phyloP scores from a whole-genome alignment of 371 early-diverging fungal genomes.

The Mucor racemosus region DNA sequence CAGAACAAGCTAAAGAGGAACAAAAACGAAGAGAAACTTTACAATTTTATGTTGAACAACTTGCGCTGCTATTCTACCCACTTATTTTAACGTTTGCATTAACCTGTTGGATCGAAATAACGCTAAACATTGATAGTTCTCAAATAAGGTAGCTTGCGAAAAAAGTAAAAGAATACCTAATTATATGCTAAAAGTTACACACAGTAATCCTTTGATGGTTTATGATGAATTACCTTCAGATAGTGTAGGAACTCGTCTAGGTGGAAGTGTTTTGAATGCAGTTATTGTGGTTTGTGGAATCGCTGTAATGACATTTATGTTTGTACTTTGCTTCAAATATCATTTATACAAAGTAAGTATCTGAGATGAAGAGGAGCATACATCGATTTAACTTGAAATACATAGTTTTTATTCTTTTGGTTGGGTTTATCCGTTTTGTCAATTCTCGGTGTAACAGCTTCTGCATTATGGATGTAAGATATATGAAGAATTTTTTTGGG shows the following conservation, averaged over 20 bases:
- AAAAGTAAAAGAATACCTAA: neutral
- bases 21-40: slow-evolving; percentile 18
- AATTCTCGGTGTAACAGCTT: slow-evolving; percentile 23
- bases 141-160: slow-evolving; percentile 11
- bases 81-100: slow-evolving; percentile 24
- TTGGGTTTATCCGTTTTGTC: slow-evolving; percentile 32
- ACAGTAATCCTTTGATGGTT: slow-evolving; percentile 24
- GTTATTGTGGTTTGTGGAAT: slow-evolving; percentile 21
- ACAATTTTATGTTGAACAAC: slow-evolving; percentile 26
- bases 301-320: slow-evolving; percentile 22
- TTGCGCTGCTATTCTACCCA: slow-evolving; percentile 30
- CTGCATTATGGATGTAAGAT: slow-evolving; percentile 29
- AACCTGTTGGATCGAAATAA: slow-evolving; percentile 26
- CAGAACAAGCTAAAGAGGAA: neutral
- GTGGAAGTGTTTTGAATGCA: slow-evolving; percentile 28
- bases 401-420: slow-evolving; percentile 30
- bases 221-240: slow-evolving; percentile 24
- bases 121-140: slow-evolving; percentile 17
- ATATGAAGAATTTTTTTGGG: neutral
- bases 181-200: neutral
- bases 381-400: neutral
- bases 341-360: slow-evolving; percentile 24
- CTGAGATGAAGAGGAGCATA: neutral
- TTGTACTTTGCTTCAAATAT: slow-evolving; percentile 33
- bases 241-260: slow-evolving; percentile 16